Percentiles rank a stretch among this genome's conserved stretches.
These are phyloP conservation scores for Hypoxylon sp. DNA, from an alignment of 2,329 filamentous ascomycete species.

Conservation along the genomic window DNA sequence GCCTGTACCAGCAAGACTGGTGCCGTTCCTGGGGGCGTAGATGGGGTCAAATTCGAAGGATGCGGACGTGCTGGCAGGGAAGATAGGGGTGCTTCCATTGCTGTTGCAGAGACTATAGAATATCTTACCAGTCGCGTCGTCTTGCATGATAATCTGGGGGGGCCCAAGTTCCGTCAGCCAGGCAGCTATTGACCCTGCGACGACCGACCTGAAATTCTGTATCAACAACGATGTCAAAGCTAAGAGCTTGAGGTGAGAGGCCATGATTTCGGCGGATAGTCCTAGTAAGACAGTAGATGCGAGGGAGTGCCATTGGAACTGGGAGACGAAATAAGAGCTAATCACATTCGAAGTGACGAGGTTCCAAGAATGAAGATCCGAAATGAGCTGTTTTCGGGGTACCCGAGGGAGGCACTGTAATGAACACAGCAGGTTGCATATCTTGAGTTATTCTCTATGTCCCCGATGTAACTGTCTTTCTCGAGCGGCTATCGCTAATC, in stretches of 20 bases:
- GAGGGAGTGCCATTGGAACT: neutral
- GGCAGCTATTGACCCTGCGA: conserved; percentile 10
- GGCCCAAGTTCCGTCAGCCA: conserved; percentile 31
- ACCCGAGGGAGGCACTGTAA: neutral
- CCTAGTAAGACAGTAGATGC: neutral
- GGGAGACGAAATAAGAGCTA: neutral
- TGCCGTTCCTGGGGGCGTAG: neutral
- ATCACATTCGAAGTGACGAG: neutral
- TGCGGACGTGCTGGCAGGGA: conserved; percentile 29
- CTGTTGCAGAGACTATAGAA: conserved; percentile 43
- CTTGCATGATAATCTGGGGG: conserved; percentile 42
- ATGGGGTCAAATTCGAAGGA: conserved; percentile 17
- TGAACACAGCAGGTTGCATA: neutral
- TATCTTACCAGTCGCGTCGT: conserved; percentile 38
- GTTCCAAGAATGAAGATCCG: neutral
- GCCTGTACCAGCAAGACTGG: neutral
- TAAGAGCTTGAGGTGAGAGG: neutral
- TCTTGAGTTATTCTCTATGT: neutral
- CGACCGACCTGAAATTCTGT: neutral
- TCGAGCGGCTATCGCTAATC: neutral
- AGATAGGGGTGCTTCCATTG: conserved; percentile 25
- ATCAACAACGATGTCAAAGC: neutral
- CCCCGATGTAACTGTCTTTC: neutral
- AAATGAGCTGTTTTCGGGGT: neutral
- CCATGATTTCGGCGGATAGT: neutral